Percentiles rank a stretch among this genome's conserved stretches.
phyloP scores from a whole-genome alignment of 306 rosid species.

The Vigna angularis region DNA sequence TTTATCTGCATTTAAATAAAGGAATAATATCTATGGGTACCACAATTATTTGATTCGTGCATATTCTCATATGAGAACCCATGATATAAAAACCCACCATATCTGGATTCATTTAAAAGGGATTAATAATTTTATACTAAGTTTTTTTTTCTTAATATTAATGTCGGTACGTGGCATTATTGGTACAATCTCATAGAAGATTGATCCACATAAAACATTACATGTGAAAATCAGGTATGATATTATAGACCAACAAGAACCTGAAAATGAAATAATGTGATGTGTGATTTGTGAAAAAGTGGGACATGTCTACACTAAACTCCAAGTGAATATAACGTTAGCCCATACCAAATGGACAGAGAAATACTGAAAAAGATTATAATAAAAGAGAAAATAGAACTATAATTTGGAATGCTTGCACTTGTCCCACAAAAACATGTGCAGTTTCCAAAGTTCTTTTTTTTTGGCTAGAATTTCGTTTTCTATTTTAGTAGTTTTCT shows the following conservation, averaged over 20 bases:
- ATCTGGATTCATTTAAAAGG: neutral
- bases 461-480: neutral
- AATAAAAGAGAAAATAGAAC: neutral
- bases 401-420: neutral
- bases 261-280: constrained; percentile 21
- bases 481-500: neutral
- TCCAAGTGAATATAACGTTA: constrained; percentile 1
- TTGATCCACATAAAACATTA: constrained; percentile 21
- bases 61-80: constrained; percentile 16
- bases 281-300: neutral
- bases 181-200: neutral
- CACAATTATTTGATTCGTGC: constrained; percentile 22
- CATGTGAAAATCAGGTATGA: constrained; percentile 42
- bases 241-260: constrained; percentile 26
- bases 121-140: neutral
- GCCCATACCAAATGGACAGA: constrained; percentile 24
- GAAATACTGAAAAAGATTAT: neutral
- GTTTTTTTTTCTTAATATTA: neutral
- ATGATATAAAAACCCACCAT: neutral
- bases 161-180: constrained; percentile 13
- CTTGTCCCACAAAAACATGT: neutral
- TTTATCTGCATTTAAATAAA: neutral
- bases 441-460: neutral
- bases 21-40: constrained; percentile 8
- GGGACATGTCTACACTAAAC: neutral